Percentiles rank a stretch among this genome's conserved stretches.
phyloP scores from a whole-genome alignment of 1,284 basidiomycete species.

The Ustilago vetiveriae region DNA sequence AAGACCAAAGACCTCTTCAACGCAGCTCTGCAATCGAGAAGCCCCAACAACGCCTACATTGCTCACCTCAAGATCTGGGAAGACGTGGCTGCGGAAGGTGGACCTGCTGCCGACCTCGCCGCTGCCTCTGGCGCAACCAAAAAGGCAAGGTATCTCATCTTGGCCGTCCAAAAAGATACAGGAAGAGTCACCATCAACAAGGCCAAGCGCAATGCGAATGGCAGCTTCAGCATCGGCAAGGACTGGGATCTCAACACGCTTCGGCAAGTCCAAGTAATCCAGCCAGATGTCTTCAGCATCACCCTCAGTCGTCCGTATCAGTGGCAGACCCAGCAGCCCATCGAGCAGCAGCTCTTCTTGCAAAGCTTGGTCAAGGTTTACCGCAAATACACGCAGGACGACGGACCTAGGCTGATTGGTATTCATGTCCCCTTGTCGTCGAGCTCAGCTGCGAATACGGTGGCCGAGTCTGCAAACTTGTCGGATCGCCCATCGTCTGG shows the following conservation, averaged over 20 bases:
- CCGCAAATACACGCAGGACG: slow-evolving; percentile 55
- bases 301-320: slow-evolving; percentile 58
- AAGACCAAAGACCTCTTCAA: slow-evolving; percentile 59
- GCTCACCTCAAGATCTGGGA: slow-evolving; percentile 66
- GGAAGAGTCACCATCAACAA: slow-evolving; percentile 73
- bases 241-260: slow-evolving; percentile 90
- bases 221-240: slow-evolving; percentile 95
- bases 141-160: slow-evolving; percentile 64
- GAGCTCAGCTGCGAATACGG: not conserved
- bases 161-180: slow-evolving; percentile 55
- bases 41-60: slow-evolving; percentile 59
- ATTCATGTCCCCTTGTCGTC: slow-evolving; percentile 37
- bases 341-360: slow-evolving; percentile 59
- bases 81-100: slow-evolving; percentile 29
- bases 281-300: slow-evolving; percentile 58
- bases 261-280: slow-evolving; percentile 77
- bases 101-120: slow-evolving; percentile 5
- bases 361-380: slow-evolving; percentile 56
- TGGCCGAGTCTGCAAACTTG: slow-evolving; percentile 29
- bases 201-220: slow-evolving; percentile 93
- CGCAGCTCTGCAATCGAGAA: slow-evolving; percentile 56
- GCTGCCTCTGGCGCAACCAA: slow-evolving; percentile 10
- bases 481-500: slow-evolving; percentile 24
- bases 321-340: slow-evolving; percentile 61
- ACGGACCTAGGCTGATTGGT: slow-evolving; percentile 44